Conservation (phyloP, 2,329 filamentous ascomycete species). For the Didymella exigua region DNA sequence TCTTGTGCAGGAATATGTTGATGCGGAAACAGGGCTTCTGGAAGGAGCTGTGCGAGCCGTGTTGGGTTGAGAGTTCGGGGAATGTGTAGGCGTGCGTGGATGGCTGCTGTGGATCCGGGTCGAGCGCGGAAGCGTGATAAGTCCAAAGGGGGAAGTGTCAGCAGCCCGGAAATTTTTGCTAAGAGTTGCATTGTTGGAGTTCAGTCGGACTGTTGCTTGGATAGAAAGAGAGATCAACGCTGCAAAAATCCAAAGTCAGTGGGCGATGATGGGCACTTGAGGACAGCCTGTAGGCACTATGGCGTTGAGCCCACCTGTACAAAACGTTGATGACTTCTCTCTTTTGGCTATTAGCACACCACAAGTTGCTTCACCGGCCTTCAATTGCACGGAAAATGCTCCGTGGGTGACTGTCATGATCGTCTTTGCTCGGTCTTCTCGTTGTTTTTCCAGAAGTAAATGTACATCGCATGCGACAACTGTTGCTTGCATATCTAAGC, state of each 20-base stretch:
- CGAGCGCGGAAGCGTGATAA: neutral
- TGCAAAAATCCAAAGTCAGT: neutral
- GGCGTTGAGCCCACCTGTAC: too few relatives aligned
- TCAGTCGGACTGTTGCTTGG: neutral
- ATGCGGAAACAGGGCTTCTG: conserved; percentile 7
- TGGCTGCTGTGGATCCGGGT: neutral
- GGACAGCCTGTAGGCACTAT: neutral
- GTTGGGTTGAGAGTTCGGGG: neutral
- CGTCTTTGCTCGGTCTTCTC: neutral
- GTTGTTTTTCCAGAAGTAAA: conserved; percentile 3
- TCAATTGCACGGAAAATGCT: neutral
- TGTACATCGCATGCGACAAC: neutral
- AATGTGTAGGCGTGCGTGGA: conserved; percentile 3
- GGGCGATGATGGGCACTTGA: neutral
- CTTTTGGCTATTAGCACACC: neutral
- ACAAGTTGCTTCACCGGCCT: too few relatives aligned
- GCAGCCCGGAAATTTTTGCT: too few relatives aligned
- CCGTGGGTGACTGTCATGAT: neutral
- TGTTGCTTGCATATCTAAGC: neutral
- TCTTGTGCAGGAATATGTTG: conserved; percentile 14
- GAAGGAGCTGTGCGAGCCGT: neutral
- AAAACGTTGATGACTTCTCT: neutral
- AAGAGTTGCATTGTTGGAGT: neutral
- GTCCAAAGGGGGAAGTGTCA: neutral
- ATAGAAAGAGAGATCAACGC: too few relatives aligned